Base-by-base conservation (phyloP, 2,329 filamentous ascomycete genomes). In the Mariannaea elegans region DNA sequence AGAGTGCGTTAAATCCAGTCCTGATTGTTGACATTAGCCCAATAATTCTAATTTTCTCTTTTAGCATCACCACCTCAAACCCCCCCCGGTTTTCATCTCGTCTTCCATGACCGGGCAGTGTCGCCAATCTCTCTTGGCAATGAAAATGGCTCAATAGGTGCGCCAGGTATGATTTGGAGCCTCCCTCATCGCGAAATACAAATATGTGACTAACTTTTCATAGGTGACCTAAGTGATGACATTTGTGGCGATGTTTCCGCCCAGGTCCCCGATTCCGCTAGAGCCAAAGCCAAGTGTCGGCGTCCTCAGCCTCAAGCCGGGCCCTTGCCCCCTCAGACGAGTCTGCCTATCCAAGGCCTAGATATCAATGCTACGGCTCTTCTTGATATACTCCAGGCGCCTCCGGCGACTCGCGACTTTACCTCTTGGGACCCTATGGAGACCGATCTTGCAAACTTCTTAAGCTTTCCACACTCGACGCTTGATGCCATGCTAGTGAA, bases 361-460 rank as follows among this genome's bases (percentile, higher is more conserved):
- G 68, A 71, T 42, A 65, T 70, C 19, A 71, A 71, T 48, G 65
- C 68, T 41, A 69, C 64, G 10, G 68, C 68, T 23, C 59, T 71
- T 38, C 62, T 71, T 41, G 69, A 71, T 47, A 71, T 71, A 65
- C 27, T 71, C n/a, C 69, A 71, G 60, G 64, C 64, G 39, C 69
- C 66, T n/a, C 66, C 68, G 27, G 63, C 68, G 13, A 63, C 64
- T 19, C 69, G 71, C 54, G 69, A 70, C 53, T n/a, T 71, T 32
- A 66, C 62, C 23, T 67, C 64, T 18, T 71, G 69, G 69, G 65
- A 65, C 13, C 69, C 69, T 16, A 71, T 71, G 65, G 69, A 71
- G 19, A 61, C 67, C 2, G 53, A 59, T 39, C 70, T 71, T 23
- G 61, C 61, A 47, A 68, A 70, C 54, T 67, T 71, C 38, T 39